phyloP scores from a whole-genome alignment of 2,329 filamentous ascomycete species.

The Knufia fluminis region DNA sequence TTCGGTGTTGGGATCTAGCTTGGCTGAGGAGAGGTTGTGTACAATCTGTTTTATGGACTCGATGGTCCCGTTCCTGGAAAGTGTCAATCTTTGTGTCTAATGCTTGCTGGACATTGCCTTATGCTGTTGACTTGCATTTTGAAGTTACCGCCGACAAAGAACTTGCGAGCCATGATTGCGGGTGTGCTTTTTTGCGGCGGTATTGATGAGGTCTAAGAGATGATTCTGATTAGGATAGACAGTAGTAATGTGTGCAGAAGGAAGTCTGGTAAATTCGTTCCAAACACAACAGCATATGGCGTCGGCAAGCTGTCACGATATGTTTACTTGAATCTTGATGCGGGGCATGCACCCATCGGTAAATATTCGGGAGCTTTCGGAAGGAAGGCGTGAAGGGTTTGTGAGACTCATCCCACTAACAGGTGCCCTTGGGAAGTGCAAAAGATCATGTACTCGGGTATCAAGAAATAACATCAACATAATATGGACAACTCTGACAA shows the following conservation, averaged over 20 bases:
- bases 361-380: too few species aligned
- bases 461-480: slow-evolving; percentile 1
- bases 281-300: too few species aligned
- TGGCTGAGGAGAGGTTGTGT: slow-evolving; percentile 74
- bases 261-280: too few species aligned
- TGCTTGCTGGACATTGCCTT: not conserved
- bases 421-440: too few species aligned
- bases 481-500: not conserved
- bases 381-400: too few species aligned
- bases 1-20: slow-evolving; percentile 52
- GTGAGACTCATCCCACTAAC: too few species aligned
- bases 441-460: not conserved
- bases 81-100: not conserved
- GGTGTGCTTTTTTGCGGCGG: not conserved
- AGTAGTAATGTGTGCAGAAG: too few species aligned
- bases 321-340: too few species aligned
- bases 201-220: too few species aligned
- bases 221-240: too few species aligned
- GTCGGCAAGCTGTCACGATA: too few species aligned
- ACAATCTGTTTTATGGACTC: slow-evolving; percentile 87
- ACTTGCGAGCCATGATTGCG: slow-evolving; percentile 71
- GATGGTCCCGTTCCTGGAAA: slow-evolving; percentile 77
- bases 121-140: slow-evolving; percentile 58
- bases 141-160: slow-evolving; percentile 98
- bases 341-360: too few species aligned